Evolutionary conservation across 352 stramenopile species (phyloP).

Genomic region (Globisporangium recalcitrans): DNA sequence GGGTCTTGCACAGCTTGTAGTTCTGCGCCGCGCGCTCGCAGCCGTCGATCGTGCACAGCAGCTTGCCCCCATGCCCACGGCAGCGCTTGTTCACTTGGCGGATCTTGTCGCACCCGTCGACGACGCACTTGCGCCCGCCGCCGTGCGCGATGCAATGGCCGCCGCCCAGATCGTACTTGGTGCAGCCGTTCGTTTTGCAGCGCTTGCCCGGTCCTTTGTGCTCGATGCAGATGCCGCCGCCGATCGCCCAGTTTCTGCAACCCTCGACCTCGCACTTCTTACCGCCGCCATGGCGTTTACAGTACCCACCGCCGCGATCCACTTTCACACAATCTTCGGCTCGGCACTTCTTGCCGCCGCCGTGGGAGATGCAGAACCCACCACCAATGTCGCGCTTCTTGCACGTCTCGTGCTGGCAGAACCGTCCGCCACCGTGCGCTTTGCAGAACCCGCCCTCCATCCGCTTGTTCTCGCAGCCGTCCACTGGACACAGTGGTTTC

Average conservation of each 20-base stretch:
- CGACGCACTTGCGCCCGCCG: slow-evolving; percentile 74
- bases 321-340: slow-evolving; percentile 69
- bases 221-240: slow-evolving; percentile 64
- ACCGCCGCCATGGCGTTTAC: slow-evolving; percentile 78
- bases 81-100: slow-evolving; percentile 84
- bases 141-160: slow-evolving; percentile 85
- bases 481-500: slow-evolving; percentile 68
- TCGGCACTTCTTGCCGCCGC: slow-evolving; percentile 82
- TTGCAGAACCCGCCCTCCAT: slow-evolving; percentile 88
- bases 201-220: slow-evolving; percentile 78
- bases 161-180: slow-evolving; percentile 76
- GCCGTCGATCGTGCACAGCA: slow-evolving; percentile 71
- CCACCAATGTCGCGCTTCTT: slow-evolving; percentile 84
- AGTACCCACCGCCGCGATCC: slow-evolving; percentile 74
- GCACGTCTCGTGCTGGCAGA: slow-evolving; percentile 65
- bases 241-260: slow-evolving; percentile 79
- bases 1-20: slow-evolving; percentile 78
- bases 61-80: slow-evolving; percentile 73
- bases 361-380: slow-evolving; percentile 81
- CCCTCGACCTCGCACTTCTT: slow-evolving; percentile 77
- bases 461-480: slow-evolving; percentile 76
- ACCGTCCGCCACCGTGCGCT: slow-evolving; percentile 72
- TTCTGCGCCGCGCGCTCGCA: slow-evolving; percentile 77
- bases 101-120: slow-evolving; percentile 83
- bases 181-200: slow-evolving; percentile 74